Conservation (phyloP, 768 basidiomycete species). For the Termitomyces sp. region DNA sequence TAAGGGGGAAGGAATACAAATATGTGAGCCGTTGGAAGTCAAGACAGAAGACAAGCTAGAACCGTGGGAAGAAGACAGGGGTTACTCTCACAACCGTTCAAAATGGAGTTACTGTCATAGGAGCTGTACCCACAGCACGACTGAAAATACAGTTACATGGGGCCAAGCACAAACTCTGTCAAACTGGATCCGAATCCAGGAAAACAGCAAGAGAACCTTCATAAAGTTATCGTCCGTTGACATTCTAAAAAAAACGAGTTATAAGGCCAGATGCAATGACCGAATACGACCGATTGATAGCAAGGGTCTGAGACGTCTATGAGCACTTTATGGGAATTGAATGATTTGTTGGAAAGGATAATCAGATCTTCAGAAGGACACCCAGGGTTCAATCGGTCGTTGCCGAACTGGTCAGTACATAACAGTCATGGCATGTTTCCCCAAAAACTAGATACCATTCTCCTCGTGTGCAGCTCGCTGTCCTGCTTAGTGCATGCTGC, state of each 20-base stretch:
- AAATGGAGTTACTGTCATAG: neutral
- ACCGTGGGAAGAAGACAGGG: neutral
- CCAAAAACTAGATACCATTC: conserved; percentile 1
- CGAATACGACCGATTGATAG: neutral
- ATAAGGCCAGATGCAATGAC: neutral
- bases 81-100: neutral
- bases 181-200: neutral
- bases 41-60: neutral
- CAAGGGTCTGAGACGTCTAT: neutral
- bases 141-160: neutral
- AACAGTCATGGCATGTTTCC: conserved; percentile 5
- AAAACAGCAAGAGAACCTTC: neutral
- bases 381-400: conserved; percentile 1
- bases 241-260: neutral
- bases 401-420: conserved; percentile 7
- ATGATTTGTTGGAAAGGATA: neutral
- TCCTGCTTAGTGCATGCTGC: conserved; percentile 1
- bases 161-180: neutral
- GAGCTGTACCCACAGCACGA: neutral
- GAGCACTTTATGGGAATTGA: neutral
- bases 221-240: neutral
- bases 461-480: conserved; percentile 5
- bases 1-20: neutral
- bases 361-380: no score
- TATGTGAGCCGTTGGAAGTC: neutral